Percentiles rank a stretch among this genome's conserved stretches.
Conservation (phyloP, 2,329 filamentous ascomycete species). For the Mycosphaerella sp. region DNA sequence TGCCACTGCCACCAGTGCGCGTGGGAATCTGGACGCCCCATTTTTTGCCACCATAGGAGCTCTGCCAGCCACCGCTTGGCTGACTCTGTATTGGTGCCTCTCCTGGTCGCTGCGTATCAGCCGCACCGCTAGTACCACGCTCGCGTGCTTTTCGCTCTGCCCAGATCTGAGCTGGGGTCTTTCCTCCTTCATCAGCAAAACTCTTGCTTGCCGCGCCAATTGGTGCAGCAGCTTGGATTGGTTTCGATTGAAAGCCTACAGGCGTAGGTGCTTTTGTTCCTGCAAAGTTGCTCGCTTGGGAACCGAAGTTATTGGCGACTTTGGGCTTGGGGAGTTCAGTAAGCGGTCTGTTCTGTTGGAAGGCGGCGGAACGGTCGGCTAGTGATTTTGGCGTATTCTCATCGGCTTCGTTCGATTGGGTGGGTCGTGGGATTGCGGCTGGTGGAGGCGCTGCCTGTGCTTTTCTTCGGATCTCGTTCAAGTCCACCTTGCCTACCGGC, state of each 20-base stretch:
- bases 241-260: conserved; percentile 57
- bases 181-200: conserved; percentile 90
- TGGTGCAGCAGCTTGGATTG: conserved; percentile 49
- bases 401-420: conserved; percentile 42
- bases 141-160: conserved; percentile 92
- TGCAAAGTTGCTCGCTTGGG: conserved; percentile 62
- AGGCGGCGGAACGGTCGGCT: conserved; percentile 70
- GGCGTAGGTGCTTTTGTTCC: conserved; percentile 88
- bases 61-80: conserved; percentile 83
- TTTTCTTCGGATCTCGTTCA: conserved; percentile 82
- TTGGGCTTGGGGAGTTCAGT: conserved; percentile 91
- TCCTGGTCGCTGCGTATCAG: conserved; percentile 42
- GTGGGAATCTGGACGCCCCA: conserved; percentile 80
- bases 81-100: conserved; percentile 57
- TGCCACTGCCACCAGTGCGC: conserved; percentile 58
- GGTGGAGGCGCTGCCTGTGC: conserved; percentile 54
- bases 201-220: conserved; percentile 81
- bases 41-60: conserved; percentile 80
- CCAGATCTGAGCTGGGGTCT: conserved; percentile 95
- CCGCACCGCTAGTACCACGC: conserved; percentile 51
- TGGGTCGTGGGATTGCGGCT: conserved; percentile 36
- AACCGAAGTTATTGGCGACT: conserved; percentile 79
- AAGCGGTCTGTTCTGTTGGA: conserved; percentile 68
- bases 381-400: conserved; percentile 56
- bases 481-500: conserved; percentile 93